Conservation (phyloP, 176 grass and related monocot species). For the Calamus simplicifolius region DNA sequence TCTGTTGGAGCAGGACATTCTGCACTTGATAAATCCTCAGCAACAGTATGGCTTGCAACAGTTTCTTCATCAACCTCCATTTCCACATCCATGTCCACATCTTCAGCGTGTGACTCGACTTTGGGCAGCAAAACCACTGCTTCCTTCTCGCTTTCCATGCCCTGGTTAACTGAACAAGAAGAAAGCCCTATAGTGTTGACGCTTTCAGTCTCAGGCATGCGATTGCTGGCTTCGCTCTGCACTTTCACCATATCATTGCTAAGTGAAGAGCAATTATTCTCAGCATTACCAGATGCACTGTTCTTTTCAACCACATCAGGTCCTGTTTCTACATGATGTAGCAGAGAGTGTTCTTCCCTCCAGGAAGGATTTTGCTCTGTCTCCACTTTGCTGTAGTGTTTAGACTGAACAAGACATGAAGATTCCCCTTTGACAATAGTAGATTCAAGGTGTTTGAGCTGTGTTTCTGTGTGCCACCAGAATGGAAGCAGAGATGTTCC, state of each 20-base stretch:
- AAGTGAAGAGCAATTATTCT: background rate
- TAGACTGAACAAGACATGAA: conserved; percentile 28
- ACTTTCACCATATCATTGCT: conserved; percentile 21
- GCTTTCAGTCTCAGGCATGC: conserved; percentile 24
- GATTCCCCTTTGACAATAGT: conserved; percentile 52
- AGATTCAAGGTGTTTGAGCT: conserved; percentile 66
- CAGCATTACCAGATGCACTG: background rate
- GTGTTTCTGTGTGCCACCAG: conserved; percentile 80
- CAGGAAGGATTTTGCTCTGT: conserved; percentile 20
- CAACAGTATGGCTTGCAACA: conserved; percentile 21
- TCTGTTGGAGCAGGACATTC: conserved; percentile 26
- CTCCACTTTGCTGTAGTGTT: conserved; percentile 13
- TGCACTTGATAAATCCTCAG: conserved; percentile 6
- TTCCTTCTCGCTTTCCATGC: conserved; percentile 18
- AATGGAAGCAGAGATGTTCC: conserved; percentile 81
- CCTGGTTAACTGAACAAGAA: conserved; percentile 17
- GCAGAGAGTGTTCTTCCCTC: too few species aligned
- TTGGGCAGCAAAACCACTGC: conserved; percentile 11
- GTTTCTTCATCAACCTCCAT: conserved; percentile 93
- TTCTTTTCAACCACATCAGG: conserved; percentile 21
- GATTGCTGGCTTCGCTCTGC: conserved; percentile 20
- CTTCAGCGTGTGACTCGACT: conserved; percentile 28
- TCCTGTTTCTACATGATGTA: background rate
- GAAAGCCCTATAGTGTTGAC: conserved; percentile 18
- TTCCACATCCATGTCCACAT: conserved; percentile 96